These are phyloP conservation scores for Combretum micranthum DNA, from an alignment of 345 rosid genomes.

Conservation along the genomic window DNA sequence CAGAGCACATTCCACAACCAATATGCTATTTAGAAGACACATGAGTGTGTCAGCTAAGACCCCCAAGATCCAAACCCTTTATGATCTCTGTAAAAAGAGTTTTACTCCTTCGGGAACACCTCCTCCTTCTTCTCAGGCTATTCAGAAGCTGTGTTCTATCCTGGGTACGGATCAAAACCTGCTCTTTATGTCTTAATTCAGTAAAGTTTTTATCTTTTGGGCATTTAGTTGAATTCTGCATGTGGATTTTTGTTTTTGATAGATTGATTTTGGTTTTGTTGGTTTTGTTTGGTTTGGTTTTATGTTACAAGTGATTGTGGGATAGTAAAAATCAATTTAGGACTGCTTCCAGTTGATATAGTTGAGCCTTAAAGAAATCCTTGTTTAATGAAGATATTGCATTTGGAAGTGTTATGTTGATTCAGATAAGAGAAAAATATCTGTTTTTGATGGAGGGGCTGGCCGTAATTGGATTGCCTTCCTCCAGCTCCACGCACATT, in stretches of 20 bases:
- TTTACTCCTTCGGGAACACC: constrained; percentile 45
- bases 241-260: constrained; percentile 2
- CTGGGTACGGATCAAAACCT: constrained; percentile 45
- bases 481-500: no score
- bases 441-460: no score
- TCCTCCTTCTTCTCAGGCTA: constrained; percentile 40
- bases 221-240: background rate
- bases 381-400: no score
- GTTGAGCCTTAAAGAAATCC: no score
- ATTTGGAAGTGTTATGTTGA: no score
- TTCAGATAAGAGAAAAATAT: no score
- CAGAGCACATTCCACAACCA: constrained; percentile 3
- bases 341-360: no score
- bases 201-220: background rate
- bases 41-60: constrained; percentile 32
- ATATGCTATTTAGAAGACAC: constrained; percentile 19
- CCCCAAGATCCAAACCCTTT: constrained; percentile 55
- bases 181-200: background rate
- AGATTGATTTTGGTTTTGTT: background rate
- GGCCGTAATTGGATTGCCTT: no score
- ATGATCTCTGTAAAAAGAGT: constrained; percentile 53
- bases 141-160: constrained; percentile 47
- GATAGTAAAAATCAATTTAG: background rate
- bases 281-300: background rate
- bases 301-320: background rate